Evolutionary conservation across 129 eudicot genomes (phyloP).

Genomic region (Arctium minus): DNA sequence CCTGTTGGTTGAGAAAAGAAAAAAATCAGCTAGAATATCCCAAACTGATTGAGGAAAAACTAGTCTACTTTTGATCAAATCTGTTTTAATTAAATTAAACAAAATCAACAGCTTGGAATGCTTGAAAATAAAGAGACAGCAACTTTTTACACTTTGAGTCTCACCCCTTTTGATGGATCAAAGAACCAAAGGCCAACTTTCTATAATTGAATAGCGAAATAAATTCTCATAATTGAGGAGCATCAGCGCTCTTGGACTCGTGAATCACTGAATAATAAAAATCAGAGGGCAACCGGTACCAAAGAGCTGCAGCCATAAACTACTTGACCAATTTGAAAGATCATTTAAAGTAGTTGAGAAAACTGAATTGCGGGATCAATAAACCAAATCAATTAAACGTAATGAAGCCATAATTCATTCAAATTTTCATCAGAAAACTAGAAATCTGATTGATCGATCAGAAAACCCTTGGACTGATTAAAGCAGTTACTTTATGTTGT

Average conservation of each 20-base stretch:
- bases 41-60: not conserved
- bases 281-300: not conserved
- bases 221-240: not conserved
- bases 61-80: not conserved
- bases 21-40: not conserved
- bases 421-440: not conserved
- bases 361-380: not conserved
- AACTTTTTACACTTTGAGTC: slow-evolving; percentile 16
- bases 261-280: not conserved
- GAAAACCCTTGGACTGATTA: not conserved
- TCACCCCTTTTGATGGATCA: not conserved
- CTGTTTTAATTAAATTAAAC: not conserved
- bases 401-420: not conserved
- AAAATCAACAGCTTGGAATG: not conserved
- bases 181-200: not conserved
- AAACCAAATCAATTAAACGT: not conserved
- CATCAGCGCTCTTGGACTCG: not conserved
- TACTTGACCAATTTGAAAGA: not conserved
- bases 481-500: not conserved
- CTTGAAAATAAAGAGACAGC: not conserved
- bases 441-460: not conserved
- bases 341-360: not conserved
- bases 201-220: not conserved
- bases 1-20: not conserved
- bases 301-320: not conserved